These are phyloP conservation scores for Hypseocharis bilobata DNA, from an alignment of 441 rosid species.

Conservation along the genomic window DNA sequence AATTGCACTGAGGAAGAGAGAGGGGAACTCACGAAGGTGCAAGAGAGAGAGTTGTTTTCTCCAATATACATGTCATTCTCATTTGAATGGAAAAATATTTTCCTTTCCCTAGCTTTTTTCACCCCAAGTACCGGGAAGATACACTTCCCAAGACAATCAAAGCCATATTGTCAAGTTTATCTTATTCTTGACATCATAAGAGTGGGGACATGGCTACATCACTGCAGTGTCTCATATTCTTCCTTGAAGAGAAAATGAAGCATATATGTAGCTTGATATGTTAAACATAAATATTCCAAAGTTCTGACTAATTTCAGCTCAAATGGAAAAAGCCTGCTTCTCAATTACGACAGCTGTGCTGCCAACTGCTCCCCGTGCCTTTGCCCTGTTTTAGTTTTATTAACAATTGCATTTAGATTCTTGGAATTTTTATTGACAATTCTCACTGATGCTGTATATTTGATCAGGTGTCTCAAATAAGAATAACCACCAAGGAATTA, in stretches of 20 bases:
- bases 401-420: slow-evolving; percentile 10
- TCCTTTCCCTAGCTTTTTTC: neutral
- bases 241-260: neutral
- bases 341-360: neutral
- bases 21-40: too few relatives aligned
- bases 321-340: neutral
- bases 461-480: slow-evolving; percentile 77
- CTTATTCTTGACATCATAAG: too few relatives aligned
- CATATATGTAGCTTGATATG: neutral
- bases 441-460: slow-evolving; percentile 16
- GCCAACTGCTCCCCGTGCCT: neutral
- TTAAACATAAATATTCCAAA: neutral
- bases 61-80: neutral
- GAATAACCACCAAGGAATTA: slow-evolving; percentile 45
- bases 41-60: neutral
- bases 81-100: too few relatives aligned
- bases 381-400: slow-evolving; percentile 1
- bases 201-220: too few relatives aligned
- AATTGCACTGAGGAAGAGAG: neutral
- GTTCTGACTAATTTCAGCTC: neutral
- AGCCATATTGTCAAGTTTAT: neutral
- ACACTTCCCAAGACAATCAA: neutral
- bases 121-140: neutral
- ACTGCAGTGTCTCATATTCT: neutral
- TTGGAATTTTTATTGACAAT: slow-evolving; percentile 4